Base-by-base conservation (phyloP, 139 green algal species). In the Trebouxia sp. region DNA sequence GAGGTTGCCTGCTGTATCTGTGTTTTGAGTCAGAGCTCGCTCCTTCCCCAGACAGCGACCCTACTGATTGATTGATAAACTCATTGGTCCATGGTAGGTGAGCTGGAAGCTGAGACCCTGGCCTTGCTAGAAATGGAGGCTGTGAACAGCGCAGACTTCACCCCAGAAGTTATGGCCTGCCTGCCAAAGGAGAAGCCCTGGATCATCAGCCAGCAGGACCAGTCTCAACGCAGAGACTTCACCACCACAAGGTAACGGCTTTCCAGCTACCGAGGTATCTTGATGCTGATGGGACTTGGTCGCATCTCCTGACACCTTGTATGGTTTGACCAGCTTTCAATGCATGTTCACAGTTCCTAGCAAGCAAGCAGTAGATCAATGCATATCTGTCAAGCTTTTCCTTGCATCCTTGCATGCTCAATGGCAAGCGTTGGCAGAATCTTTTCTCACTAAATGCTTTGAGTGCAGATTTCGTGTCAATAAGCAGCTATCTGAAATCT, bases 121-220 rank as follows among this genome's bases (percentile, higher is more conserved):
- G 93, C 92, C 0, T 82, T 93, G 43, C 70, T 93, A 65, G 79
- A 86, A 62, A 76, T 81, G n/a, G 84, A 94, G 79, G 80, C 65
- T 14, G 75, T 92, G 22, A 51, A 22, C 2, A 50, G 72, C n/a
- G 66, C 20, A 32, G 39, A 65, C 1, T 85, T 85, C 47, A 50
- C 66, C 76, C 26, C 75, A 82, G 76, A 75, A 32, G 94, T 94
- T 51, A 79, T 98, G 62, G 92, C 85, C 26, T 97, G 92, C 84
- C 86, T 99, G 74, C 96, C 96, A 0, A 41, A 72, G n/a, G 87
- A 90, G 1, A 17, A 45, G 32, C n/a, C 32, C 1, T 98, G 95
- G 96, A 55, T 32, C 75, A 89, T 97, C 30, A 65, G 83, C 5
- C 35, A 85, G 6, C 85, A 90, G 48, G 94, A 98, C 24, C 37